Evolutionary conservation across 2,329 filamentous ascomycete species (phyloP), one percentile per base, ranked within the genome.

Genomic region (Fusarium bulbicola): DNA sequence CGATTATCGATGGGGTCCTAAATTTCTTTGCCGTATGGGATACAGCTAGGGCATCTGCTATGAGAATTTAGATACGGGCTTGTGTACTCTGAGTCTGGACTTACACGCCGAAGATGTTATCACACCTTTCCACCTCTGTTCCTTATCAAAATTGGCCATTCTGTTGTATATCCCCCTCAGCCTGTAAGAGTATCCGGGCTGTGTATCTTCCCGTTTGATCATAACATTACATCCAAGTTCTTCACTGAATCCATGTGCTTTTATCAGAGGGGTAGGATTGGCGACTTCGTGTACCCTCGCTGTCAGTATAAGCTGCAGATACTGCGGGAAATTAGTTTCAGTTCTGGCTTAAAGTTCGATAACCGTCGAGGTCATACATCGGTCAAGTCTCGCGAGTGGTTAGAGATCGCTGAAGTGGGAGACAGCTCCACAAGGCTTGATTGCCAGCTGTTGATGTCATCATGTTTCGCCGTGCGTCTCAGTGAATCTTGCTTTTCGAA

Each of bases 341-440:
- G 10, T 1, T 16, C 2, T 30, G 3, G 10, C 28, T 2, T 18
- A 9, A 3, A 6, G 4, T 30, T n/a, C 3, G 3, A 13, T n/a
- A 10, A 6, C 3, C 16, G 10, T 12, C 21, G 4, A n/a, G 18
- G 13, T 10, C 50, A 14, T 40, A 54, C 50, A 13, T 54, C 34
- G 2, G 20, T 28, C 26, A 16, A 18, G 34, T n/a, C 34, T n/a
- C 2, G 14, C 6, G 34, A n/a, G 6, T n/a, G 18, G 4, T 7
- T 28, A 12, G 2, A 28, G 10, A 28, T 39, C 5, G 14, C 10
- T 3, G 20, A 11, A 10, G 34, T 21, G 14, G 20, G 15, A 28
- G 34, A n/a, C 14, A n/a, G 15, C 1, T 37, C 34, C 36, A 18
- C 7, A 18, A 39, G 14, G 10, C 18, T 28, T 39, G 34, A 28